These are phyloP conservation scores for Aspergillus clavatus DNA, from an alignment of 2,329 filamentous ascomycete species.

Conservation along the genomic window DNA sequence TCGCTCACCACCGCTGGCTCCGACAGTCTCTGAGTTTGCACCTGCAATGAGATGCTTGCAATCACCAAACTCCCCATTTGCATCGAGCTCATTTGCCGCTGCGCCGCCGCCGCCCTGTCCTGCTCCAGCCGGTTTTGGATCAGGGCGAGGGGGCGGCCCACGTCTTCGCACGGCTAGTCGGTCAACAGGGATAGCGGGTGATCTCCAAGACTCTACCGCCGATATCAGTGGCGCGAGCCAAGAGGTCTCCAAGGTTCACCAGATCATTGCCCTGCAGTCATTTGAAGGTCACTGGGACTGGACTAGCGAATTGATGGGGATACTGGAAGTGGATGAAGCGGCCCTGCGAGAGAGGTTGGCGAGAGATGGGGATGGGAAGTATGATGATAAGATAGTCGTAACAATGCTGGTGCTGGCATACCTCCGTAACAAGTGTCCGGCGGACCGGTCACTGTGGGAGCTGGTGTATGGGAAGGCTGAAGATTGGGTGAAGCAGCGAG, in stretches of 20 bases:
- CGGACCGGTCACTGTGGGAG: slow-evolving; percentile 11
- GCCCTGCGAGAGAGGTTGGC: not conserved
- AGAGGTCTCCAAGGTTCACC: slow-evolving; percentile 28
- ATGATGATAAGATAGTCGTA: slow-evolving; percentile 4
- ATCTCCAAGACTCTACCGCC: not conserved
- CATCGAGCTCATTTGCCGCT: not conserved
- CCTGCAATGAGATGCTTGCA: too few species aligned
- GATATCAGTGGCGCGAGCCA: slow-evolving; percentile 1
- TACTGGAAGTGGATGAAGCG: not conserved
- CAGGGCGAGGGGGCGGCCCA: too few species aligned
- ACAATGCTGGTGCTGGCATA: slow-evolving; percentile 14
- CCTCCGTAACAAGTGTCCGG: slow-evolving; percentile 3
- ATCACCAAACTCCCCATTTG: too few species aligned
- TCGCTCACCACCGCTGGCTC: not conserved
- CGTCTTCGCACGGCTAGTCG: too few species aligned
- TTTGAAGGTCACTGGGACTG: slow-evolving; percentile 54
- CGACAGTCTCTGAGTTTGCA: too few species aligned
- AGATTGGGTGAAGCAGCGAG: slow-evolving; percentile 5
- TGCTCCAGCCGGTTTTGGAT: too few species aligned
- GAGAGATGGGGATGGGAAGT: too few species aligned
- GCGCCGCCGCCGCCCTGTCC: not conserved
- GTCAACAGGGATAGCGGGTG: too few species aligned
- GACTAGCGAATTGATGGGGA: slow-evolving; percentile 1
- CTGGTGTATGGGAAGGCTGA: slow-evolving; percentile 16
- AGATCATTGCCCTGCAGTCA: slow-evolving; percentile 51